Base-by-base conservation (phyloP, 2,329 filamentous ascomycete genomes). In the Pleomassaria siparia region DNA sequence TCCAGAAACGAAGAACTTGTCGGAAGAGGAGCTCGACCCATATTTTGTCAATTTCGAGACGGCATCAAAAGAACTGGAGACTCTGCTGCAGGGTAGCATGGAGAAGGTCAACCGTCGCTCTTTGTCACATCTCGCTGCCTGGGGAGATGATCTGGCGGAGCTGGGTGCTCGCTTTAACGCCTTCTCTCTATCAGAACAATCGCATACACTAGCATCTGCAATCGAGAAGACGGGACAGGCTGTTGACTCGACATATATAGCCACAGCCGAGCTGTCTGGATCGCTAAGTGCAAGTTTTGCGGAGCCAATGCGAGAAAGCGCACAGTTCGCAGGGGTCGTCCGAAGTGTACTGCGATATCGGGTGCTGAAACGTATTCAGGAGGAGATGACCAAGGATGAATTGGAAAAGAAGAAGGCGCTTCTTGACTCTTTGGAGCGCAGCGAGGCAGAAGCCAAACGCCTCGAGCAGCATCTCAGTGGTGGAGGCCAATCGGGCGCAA, bases 221-320 rank as follows among this genome's bases (percentile, higher is more conserved):
- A 96, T 99, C 56, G 94, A 99, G 72, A 87, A 91, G 53, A 83
- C 95, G 37, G 94, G 94, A 0, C 94, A 99, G 72, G 94, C 94
- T 2, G 90, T 92, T 8, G 94, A 99, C 68, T 89, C 89, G 9
- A 96, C 94, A 0, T 99, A 97, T 67, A 91, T 99, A 55, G 91
- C 89, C 9, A 97, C 92, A 0, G 89, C 95, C 62, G 94, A 99
- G 67, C 77, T 99, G 2, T 91, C 91, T 0, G 85, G 84, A 2
- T 87, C 88, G 0, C 76, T 99, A n/a, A 91, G 91, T 16, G 91
- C 92, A 26, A 94, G 85, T 56, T 99, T 99, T 66, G 91, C 95
- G 0, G 95, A 99, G 66, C 94, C 94, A 0, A 96, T 99, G 90
- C 84, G 95, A 46, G 94, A 99, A 73, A 95, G 91, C 62, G 91